Percentiles rank a stretch among this genome's conserved stretches.
phyloP scores from a whole-genome alignment of 345 rosid genomes.

The Heritiera fomes region DNA sequence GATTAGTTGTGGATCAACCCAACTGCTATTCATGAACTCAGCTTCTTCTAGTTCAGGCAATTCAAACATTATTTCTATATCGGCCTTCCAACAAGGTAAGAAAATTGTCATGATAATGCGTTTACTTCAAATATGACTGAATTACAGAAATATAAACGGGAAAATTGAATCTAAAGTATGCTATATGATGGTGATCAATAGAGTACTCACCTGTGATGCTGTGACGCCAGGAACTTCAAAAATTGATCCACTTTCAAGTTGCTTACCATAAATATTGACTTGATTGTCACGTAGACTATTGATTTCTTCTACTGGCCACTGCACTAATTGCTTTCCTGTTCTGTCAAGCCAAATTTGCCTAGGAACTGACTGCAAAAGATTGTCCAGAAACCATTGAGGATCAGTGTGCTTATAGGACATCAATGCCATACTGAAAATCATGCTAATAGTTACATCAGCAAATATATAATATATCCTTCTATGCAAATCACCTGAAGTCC shows the following conservation, averaged over 20 bases:
- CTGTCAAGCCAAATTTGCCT: slow-evolving; percentile 58
- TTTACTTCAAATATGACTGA: background rate
- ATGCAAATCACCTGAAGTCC: slow-evolving; percentile 56
- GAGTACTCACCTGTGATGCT: slow-evolving; percentile 44
- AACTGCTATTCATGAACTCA: slow-evolving; percentile 32
- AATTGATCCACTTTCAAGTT: slow-evolving; percentile 32
- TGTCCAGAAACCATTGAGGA: slow-evolving; percentile 8
- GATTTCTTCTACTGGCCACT: slow-evolving; percentile 72
- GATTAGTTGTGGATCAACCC: slow-evolving; percentile 42
- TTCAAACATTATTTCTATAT: slow-evolving; percentile 54
- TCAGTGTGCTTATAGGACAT: background rate
- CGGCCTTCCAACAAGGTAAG: slow-evolving; percentile 40
- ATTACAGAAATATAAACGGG: background rate
- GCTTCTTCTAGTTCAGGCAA: slow-evolving; percentile 34
- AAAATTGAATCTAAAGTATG: background rate
- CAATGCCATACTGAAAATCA: background rate
- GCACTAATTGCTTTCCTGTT: slow-evolving; percentile 57
- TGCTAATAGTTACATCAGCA: background rate
- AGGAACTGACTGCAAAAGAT: slow-evolving; percentile 51
- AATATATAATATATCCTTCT: background rate
- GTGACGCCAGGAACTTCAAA: slow-evolving; percentile 53
- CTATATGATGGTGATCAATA: background rate
- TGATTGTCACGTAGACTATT: slow-evolving; percentile 35
- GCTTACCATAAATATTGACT: slow-evolving; percentile 28
- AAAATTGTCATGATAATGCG: background rate